Conservation (phyloP, 192 early-diverging fungal genomes). For the Backusella psychrophila region DNA sequence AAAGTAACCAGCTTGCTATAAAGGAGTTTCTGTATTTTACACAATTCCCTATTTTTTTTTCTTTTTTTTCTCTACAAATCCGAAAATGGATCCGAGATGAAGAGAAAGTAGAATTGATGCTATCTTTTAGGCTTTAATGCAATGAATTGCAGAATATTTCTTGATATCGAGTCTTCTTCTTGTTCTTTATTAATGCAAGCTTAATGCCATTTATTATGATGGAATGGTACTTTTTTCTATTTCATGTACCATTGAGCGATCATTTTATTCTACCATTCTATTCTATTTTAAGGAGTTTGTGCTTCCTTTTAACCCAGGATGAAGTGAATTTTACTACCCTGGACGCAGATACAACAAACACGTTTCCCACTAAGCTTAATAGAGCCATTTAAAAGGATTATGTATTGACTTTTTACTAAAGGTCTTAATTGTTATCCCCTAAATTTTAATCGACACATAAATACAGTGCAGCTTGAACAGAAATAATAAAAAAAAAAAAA, state of each 20-base stretch:
- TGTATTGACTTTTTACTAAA: background rate
- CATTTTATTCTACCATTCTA: too few relatives aligned
- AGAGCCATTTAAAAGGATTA: background rate
- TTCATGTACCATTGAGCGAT: too few relatives aligned
- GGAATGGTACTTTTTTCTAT: too few relatives aligned
- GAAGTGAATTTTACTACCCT: background rate
- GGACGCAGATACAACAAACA: background rate
- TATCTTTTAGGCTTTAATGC: background rate
- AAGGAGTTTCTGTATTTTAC: background rate
- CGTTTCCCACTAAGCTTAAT: background rate
- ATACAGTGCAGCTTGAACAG: background rate
- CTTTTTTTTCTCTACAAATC: background rate
- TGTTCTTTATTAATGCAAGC: background rate
- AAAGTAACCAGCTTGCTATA: background rate
- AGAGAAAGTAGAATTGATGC: background rate
- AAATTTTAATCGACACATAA: background rate
- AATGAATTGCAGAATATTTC: background rate
- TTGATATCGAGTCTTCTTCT: background rate
- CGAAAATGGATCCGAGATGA: background rate
- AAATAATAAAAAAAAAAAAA: background rate
- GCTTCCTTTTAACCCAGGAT: background rate
- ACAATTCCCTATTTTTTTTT: too few relatives aligned
- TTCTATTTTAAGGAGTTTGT: background rate
- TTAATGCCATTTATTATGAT: too few relatives aligned
- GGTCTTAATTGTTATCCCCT: background rate